Percentiles rank a stretch among this genome's conserved stretches.
Evolutionary conservation across 768 basidiomycete genomes (phyloP).

Genomic region (Boletus rufocinnamomeus): DNA sequence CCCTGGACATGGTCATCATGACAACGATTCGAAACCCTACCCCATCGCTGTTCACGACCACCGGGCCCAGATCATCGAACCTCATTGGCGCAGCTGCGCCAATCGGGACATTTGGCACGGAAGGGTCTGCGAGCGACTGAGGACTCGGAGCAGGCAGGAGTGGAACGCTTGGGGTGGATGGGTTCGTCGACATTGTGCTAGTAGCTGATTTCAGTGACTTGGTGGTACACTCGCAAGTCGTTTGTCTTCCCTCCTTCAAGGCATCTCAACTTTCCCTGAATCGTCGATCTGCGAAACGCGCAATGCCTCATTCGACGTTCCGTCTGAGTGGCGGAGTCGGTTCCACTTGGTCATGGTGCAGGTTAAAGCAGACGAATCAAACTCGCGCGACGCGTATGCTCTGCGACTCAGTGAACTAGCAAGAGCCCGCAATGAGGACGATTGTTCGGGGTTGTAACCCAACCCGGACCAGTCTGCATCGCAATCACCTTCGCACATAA

Average conservation of each 20-base stretch:
- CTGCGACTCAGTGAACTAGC: not conserved
- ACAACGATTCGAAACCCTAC: slow-evolving; percentile 36
- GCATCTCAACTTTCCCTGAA: not conserved
- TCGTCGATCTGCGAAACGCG: not conserved
- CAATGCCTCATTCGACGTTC: not conserved
- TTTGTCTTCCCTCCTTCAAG: not conserved
- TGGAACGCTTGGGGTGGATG: not conserved
- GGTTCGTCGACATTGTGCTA: slow-evolving; percentile 9
- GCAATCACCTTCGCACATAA: slow-evolving; percentile 16
- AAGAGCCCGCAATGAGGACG: not conserved
- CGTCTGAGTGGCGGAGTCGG: not conserved
- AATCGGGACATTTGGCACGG: slow-evolving; percentile 14
- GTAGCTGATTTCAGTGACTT: not conserved
- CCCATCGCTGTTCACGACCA: slow-evolving; percentile 70
- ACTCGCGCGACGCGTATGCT: not conserved
- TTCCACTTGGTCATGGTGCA: not conserved
- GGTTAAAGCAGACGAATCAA: not conserved
- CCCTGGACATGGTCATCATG: not conserved
- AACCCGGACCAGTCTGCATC: slow-evolving; percentile 13
- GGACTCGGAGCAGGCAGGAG: slow-evolving; percentile 13
- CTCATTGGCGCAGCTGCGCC: slow-evolving; percentile 39
- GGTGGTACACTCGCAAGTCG: not conserved
- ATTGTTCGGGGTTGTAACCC: not conserved
- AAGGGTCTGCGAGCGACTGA: slow-evolving; percentile 11
- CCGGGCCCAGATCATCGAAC: slow-evolving; percentile 61